Percentiles rank a stretch among this genome's conserved stretches.
phyloP scores from a whole-genome alignment of 768 basidiomycete genomes.

The Agaricus sinodeliciosus region DNA sequence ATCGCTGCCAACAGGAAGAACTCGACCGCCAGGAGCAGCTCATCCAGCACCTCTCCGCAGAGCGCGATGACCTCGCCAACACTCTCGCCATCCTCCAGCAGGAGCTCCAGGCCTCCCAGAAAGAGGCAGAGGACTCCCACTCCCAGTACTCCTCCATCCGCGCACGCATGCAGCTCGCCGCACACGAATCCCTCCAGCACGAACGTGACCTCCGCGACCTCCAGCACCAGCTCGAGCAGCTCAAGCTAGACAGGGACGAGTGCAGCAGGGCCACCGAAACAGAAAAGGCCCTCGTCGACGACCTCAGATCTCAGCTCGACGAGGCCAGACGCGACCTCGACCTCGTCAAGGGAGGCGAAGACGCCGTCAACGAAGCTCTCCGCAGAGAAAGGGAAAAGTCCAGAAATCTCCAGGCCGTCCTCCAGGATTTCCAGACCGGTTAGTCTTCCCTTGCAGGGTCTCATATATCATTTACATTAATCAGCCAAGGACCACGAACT shows the following conservation, averaged over 20 bases:
- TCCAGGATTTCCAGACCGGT: constrained; percentile 96
- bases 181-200: constrained; percentile 62
- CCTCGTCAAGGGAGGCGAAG: constrained; percentile 51
- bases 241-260: constrained; percentile 70
- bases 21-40: constrained; percentile 88
- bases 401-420: constrained; percentile 81
- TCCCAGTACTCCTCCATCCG: constrained; percentile 66
- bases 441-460: constrained; percentile 20
- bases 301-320: constrained; percentile 52
- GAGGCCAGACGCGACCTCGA: constrained; percentile 59
- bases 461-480: neutral
- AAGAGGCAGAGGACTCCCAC: constrained; percentile 66
- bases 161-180: constrained; percentile 54
- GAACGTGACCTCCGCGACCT: constrained; percentile 79
- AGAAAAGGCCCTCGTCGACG: constrained; percentile 71
- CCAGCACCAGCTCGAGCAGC: constrained; percentile 81
- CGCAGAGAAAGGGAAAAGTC: constrained; percentile 69
- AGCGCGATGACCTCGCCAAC: constrained; percentile 65
- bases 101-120: constrained; percentile 72
- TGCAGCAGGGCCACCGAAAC: constrained; percentile 44
- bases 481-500: constrained; percentile 89
- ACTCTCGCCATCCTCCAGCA: constrained; percentile 76
- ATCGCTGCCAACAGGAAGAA: constrained; percentile 70
- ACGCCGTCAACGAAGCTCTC: constrained; percentile 49
- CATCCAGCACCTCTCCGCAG: constrained; percentile 68